Percentiles rank a stretch among this genome's conserved stretches.
phyloP scores from a whole-genome alignment of 306 rosid genomes.

The Lablab purpureus region DNA sequence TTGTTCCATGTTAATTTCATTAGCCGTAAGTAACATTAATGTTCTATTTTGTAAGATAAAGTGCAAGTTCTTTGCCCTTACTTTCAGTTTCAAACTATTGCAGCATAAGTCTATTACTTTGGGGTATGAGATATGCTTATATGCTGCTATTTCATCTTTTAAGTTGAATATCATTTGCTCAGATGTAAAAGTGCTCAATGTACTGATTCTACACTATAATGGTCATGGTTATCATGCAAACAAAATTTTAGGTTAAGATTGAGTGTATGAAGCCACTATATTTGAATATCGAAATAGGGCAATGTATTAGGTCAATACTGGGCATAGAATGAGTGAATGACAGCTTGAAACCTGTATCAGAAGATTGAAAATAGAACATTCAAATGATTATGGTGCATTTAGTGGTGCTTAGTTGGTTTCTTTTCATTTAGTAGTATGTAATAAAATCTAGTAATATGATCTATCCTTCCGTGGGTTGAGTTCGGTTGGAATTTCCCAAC shows the following conservation, averaged over 20 bases:
- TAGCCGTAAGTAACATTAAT: not conserved
- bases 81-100: slow-evolving; percentile 14
- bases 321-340: not conserved
- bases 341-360: not conserved
- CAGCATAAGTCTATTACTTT: not conserved
- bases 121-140: not conserved
- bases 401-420: not conserved
- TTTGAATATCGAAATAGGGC: not conserved
- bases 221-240: not conserved
- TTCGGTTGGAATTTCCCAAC: not conserved
- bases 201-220: not conserved
- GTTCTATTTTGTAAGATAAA: slow-evolving; percentile 5
- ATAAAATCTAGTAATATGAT: not conserved
- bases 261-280: not conserved
- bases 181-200: not conserved
- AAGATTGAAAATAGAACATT: not conserved
- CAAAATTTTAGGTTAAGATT: not conserved
- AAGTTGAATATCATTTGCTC: slow-evolving; percentile 1
- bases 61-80: not conserved
- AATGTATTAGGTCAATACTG: not conserved
- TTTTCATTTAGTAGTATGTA: not conserved
- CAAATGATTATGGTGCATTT: not conserved
- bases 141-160: not conserved
- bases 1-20: not conserved
- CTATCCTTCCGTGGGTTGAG: not conserved